These are phyloP conservation scores for Barbatosphaeria neglecta DNA, from an alignment of 495 filamentous ascomycete species.

Conservation along the genomic window DNA sequence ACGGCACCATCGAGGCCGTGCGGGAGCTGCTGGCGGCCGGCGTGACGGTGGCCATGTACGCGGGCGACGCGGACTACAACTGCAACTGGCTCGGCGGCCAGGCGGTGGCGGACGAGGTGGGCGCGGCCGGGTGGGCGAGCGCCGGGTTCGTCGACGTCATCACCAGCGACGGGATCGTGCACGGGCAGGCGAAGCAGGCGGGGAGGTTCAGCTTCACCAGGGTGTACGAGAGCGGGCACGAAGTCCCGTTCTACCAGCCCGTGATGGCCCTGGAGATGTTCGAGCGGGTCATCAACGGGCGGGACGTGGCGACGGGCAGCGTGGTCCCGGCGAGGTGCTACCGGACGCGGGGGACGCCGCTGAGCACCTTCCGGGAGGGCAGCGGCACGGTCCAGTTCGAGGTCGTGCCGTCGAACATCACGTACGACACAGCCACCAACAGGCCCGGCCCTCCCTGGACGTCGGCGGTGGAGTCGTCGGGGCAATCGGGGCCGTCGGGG, in stretches of 20 bases:
- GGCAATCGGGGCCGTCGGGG: no score
- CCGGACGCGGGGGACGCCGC: slow-evolving; percentile 34
- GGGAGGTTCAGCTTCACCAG: slow-evolving; percentile 52
- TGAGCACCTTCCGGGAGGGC: slow-evolving; percentile 46
- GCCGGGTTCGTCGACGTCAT: slow-evolving; percentile 45
- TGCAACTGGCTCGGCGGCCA: slow-evolving; percentile 50
- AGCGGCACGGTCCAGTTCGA: slow-evolving; percentile 43
- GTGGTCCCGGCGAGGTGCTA: slow-evolving; percentile 20
- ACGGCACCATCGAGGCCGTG: slow-evolving; percentile 37
- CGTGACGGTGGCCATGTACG: slow-evolving; percentile 44
- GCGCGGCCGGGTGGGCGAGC: slow-evolving; percentile 30
- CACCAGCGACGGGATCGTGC: slow-evolving; percentile 43
- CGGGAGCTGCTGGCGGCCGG: slow-evolving; percentile 35
- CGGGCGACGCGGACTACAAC: slow-evolving; percentile 54
- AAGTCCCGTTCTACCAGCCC: slow-evolving; percentile 62
- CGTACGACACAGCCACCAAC: slow-evolving; percentile 44
- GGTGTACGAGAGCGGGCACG: slow-evolving; percentile 54
- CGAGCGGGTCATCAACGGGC: slow-evolving; percentile 41
- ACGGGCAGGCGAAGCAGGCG: slow-evolving; percentile 52
- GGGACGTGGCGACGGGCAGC: slow-evolving; percentile 50
- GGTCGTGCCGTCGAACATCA: slow-evolving; percentile 35
- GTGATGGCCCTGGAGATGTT: slow-evolving; percentile 48
- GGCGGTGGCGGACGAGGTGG: slow-evolving; percentile 35
- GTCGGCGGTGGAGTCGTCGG: neutral
- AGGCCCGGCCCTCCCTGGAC: slow-evolving; percentile 20